Percentiles rank a stretch among this genome's conserved stretches.
Evolutionary conservation across 768 basidiomycete species (phyloP).

Genomic region (Collybia sordida): DNA sequence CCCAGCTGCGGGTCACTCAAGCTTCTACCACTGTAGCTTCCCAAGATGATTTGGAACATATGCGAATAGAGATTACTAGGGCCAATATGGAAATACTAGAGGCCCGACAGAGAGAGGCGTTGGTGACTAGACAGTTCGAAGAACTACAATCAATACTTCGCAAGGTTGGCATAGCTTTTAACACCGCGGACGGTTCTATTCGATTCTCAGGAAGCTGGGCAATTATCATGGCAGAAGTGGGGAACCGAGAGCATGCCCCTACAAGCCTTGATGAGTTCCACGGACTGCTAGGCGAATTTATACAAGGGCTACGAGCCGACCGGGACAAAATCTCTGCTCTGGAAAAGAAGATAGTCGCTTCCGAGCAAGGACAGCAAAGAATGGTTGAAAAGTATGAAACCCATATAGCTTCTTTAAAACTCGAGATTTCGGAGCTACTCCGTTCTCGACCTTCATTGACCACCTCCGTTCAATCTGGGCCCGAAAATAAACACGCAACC

Average conservation of each 20-base stretch:
- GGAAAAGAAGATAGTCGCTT: constrained; percentile 4
- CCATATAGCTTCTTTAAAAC: constrained; percentile 6
- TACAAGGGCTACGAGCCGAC: constrained; percentile 10
- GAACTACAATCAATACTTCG: constrained; percentile 10
- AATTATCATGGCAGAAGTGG: constrained; percentile 14
- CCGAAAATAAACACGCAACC: neutral
- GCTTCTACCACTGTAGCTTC: neutral
- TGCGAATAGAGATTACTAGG: neutral
- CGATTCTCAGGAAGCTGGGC: constrained; percentile 16
- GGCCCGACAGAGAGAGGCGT: neutral
- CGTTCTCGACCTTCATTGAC: too few species aligned
- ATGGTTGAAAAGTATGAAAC: constrained; percentile 10
- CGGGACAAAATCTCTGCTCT: constrained; percentile 14
- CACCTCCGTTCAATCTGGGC: neutral
- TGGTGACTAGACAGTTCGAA: constrained; percentile 10
- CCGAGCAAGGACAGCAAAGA: constrained; percentile 9
- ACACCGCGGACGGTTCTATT: constrained; percentile 13
- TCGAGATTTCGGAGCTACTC: constrained; percentile 8
- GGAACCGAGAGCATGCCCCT: constrained; percentile 7
- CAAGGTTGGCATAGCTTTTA: constrained; percentile 15
- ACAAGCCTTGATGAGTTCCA: constrained; percentile 14
- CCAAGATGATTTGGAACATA: neutral
- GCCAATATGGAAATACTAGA: neutral
- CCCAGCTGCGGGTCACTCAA: constrained; percentile 1
- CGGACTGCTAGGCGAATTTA: constrained; percentile 11